Evolutionary conservation across 2,329 filamentous ascomycete species (phyloP).

Genomic region (Colletotrichum tamarilloi): DNA sequence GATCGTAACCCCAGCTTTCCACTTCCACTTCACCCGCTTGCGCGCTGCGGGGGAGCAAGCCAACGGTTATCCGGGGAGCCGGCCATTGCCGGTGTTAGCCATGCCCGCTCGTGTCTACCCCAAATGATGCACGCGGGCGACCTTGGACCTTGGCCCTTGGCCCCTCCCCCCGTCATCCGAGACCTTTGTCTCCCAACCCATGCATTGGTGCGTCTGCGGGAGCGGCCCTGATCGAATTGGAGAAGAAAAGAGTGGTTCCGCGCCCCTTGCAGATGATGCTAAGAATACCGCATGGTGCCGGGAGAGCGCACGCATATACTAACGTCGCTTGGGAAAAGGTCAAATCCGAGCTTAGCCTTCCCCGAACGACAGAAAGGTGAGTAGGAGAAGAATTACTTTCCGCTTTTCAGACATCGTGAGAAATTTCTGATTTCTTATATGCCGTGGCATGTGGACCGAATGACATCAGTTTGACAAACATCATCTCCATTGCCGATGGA

Average conservation of each 20-base stretch:
- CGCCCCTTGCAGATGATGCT: background rate
- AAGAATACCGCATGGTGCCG: background rate
- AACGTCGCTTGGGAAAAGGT: background rate
- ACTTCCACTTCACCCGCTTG: slow-evolving; percentile 1
- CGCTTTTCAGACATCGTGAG: background rate
- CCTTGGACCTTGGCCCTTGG: slow-evolving; percentile 7
- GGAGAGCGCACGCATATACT: background rate
- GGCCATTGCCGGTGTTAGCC: slow-evolving; percentile 49
- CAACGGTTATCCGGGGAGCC: slow-evolving; percentile 43
- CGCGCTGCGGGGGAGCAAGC: slow-evolving; percentile 7
- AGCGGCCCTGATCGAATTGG: slow-evolving; percentile 22
- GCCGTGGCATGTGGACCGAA: background rate
- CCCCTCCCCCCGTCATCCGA: background rate
- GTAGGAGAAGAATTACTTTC: background rate
- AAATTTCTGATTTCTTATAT: background rate
- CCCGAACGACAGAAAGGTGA: background rate
- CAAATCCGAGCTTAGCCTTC: background rate
- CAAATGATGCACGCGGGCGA: background rate
- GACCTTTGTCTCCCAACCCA: background rate
- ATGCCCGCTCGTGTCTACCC: slow-evolving; percentile 33
- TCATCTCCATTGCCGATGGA: background rate
- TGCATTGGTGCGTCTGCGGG: slow-evolving; percentile 24
- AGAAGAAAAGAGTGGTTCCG: slow-evolving; percentile 22
- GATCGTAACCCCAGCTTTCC: slow-evolving; percentile 5
- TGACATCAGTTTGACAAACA: background rate